Evolutionary conservation across 1,284 basidiomycete genomes (phyloP), one percentile per base, ranked within the genome.

Genomic region (Rhizoctonia solani): DNA sequence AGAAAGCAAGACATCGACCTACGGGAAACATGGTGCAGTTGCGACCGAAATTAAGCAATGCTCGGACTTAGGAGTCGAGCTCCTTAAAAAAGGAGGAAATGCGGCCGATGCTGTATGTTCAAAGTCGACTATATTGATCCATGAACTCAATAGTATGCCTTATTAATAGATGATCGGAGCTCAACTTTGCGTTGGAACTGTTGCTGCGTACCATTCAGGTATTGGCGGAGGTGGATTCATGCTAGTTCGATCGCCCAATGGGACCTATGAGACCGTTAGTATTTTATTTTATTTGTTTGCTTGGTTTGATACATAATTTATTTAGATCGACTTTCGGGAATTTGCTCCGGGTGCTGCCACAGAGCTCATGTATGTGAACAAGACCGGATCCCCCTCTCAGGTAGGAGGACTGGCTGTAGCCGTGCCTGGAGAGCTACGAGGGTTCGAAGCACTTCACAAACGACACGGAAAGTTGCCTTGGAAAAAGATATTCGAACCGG

Each of bases 281-380:
- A 4, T 39, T 9, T 23, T 14, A 32, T 23, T 4, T 3, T 21
- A 4, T 39, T n/a, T 11, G 19, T 21, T n/a, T n/a, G 6, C 14
- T 13, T 4, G n/a, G 1, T n/a, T 34, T 23, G 9, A 23, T 34
- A 13, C 27, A 49, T 11, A n/a, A 14, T 30, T 6, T 25, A n/a
- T 50, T 14, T 14, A 61, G 58, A 61, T 61, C 32, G 58, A 61
- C 30, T 61, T 61, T 32, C 58, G 58, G 14, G 58, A 61, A 34
- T 49, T 61, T 27, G 58, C 58, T 1, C 58, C 58, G 3, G 58
- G 46, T 6, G 46, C 29, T 23, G 58, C 58, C 14, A 61, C 58
- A 27, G 58, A 61, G 46, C 30, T 61, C 19, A 61, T 61, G 58
- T 61, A 61, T 39, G 58, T 61, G n/a, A 61, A 61, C 58, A 61